Evolutionary conservation across 2,329 filamentous ascomycete genomes (phyloP), one percentile per base, ranked within the genome.

Genomic region (Fusarium nodosum): DNA sequence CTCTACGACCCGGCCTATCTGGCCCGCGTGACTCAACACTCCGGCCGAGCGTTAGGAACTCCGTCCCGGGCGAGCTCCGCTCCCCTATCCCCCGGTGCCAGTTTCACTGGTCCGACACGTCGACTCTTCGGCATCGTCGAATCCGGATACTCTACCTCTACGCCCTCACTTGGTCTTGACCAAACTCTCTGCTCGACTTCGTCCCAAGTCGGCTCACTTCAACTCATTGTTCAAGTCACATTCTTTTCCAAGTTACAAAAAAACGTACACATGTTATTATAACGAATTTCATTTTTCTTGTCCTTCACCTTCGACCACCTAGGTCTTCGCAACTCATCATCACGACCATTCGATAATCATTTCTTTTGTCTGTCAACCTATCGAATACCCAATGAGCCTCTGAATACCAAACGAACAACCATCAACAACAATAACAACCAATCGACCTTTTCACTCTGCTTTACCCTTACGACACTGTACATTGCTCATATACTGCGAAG

Each of bases 261-360:
- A 71, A 77, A 76, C 75, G 77, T 74, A 72, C 77, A 77, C 76
- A 83, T 83, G 81, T 82, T 77, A 76, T 77, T 71, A 79, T 83
- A 83, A 83, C 81, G 81, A 80, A 76, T 75, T 57, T 74, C 72
- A 68, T 75, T 76, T 75, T 72, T 73, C 71, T 77, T 79, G 73
- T 71, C 69, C 73, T 75, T 66, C 73, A 74, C 61, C 66, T 74
- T 65, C 70, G 75, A 75, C 76, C 75, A 48, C 66, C 69, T 60
- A 72, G 75, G 75, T 77, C 76, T 59, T 69, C 56, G 63, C 68
- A 72, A 66, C 68, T 75, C 67, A 56, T 64, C 71, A 58, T 75
- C 68, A 77, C 77, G 74, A 78, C 76, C 56, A 67, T 73, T 77
- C 74, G 62, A 77, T 73, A 76, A 73, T 75, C 70, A 72, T 80